Conservation (phyloP, 1,284 basidiomycete species). For the Cutaneotrichosporon sp. region DNA sequence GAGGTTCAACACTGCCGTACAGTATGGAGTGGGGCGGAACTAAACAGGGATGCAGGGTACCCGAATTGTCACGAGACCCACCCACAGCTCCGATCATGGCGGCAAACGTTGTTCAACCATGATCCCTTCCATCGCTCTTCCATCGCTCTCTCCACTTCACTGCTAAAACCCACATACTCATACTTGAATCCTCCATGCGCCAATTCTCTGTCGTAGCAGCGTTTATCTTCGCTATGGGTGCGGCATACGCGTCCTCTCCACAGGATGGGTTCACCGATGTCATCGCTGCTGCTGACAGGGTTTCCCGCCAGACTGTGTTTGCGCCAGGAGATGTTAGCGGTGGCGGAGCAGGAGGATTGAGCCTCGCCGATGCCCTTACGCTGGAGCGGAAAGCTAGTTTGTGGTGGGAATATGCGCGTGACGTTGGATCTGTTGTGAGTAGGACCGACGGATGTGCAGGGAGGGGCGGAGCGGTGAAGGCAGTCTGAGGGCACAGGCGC, state of each 20-base stretch:
- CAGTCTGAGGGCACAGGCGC: too few relatives aligned
- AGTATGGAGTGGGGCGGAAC: too few relatives aligned
- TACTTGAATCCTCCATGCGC: conserved; percentile 4
- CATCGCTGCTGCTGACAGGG: not conserved
- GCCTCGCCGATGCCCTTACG: conserved; percentile 39
- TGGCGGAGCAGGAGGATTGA: conserved; percentile 4
- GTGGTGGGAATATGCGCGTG: conserved; percentile 45
- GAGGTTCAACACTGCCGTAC: too few relatives aligned
- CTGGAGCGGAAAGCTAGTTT: conserved; percentile 35
- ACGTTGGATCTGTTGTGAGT: conserved; percentile 36
- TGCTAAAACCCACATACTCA: too few relatives aligned
- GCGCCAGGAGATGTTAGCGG: not conserved
- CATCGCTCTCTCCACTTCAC: too few relatives aligned
- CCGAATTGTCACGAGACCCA: too few relatives aligned
- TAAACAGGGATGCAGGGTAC: too few relatives aligned
- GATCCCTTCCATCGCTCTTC: too few relatives aligned
- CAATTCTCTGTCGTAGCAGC: not conserved
- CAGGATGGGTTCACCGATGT: not conserved
- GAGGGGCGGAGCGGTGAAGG: too few relatives aligned
- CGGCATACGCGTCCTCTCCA: not conserved
- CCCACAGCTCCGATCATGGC: too few relatives aligned
- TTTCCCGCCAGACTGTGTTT: not conserved
- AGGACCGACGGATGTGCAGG: too few relatives aligned
- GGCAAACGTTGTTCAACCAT: too few relatives aligned
- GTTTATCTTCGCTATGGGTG: not conserved